A percentile compares a stretch with the other conserved stretches of the same genome.
Evolutionary conservation across 169 alveolate species (phyloP).

Genomic region (Cyclospora cayetanensis): DNA sequence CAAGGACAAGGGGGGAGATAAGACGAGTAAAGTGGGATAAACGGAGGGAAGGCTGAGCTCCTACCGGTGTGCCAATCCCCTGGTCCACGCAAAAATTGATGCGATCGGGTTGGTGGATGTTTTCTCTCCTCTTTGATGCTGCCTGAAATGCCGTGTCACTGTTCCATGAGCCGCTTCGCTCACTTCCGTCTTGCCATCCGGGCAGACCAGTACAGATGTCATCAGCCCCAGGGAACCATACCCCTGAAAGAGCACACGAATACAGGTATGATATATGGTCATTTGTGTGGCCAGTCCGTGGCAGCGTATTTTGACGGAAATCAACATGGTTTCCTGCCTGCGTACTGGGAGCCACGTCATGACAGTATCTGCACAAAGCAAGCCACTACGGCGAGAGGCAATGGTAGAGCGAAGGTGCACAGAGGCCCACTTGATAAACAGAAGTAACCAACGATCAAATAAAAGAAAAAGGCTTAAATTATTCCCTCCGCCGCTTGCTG

Average conservation of each 20-base stretch:
- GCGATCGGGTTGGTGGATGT: slow-evolving; percentile 98
- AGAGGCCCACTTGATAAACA: too few species aligned
- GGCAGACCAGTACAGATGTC: slow-evolving; percentile 95
- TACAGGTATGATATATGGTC: too few species aligned
- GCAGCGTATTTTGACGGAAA: too few species aligned
- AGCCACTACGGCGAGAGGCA: too few species aligned
- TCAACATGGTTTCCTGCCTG: too few species aligned
- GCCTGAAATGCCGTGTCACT: slow-evolving; percentile 95
- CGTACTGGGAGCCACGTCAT: too few species aligned
- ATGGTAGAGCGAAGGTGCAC: too few species aligned
- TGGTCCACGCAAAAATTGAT: slow-evolving; percentile 96
- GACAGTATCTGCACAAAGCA: too few species aligned
- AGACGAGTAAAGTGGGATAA: not conserved
- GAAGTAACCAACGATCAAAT: too few species aligned
- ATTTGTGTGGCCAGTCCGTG: too few species aligned
- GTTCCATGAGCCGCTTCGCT: slow-evolving; percentile 99
- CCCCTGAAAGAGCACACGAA: slow-evolving; percentile 74
- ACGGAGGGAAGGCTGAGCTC: not conserved
- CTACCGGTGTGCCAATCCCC: slow-evolving; percentile 85
- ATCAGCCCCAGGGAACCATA: slow-evolving; percentile 96
- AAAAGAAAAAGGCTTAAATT: too few species aligned
- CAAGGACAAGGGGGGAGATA: not conserved
- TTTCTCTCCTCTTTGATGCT: slow-evolving; percentile 85
- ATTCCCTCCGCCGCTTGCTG: not conserved
- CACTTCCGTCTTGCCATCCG: slow-evolving; percentile 92